These are phyloP conservation scores for Globisporangium cederbergense DNA, from an alignment of 352 stramenopile genomes.

Conservation along the genomic window DNA sequence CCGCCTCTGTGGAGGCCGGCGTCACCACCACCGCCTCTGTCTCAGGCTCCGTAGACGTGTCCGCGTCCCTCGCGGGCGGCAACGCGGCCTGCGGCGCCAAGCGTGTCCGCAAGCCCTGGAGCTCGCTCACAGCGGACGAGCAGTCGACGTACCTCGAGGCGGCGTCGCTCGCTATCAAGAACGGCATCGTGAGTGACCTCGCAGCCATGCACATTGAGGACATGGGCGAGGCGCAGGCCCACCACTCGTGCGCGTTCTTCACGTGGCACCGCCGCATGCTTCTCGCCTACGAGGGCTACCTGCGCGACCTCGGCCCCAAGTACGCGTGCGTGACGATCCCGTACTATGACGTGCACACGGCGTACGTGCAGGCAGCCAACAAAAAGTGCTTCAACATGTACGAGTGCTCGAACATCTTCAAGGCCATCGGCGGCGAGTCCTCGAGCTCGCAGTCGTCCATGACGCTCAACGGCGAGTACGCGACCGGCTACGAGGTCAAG, in stretches of 20 bases:
- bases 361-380: constrained; percentile 44
- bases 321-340: constrained; percentile 69
- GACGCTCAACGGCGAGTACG: constrained; percentile 27
- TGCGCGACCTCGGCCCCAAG: constrained; percentile 49
- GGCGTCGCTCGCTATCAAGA: constrained; percentile 31
- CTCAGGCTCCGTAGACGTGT: neutral
- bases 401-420: constrained; percentile 62
- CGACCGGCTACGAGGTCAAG: constrained; percentile 29
- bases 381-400: constrained; percentile 55
- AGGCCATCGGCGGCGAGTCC: constrained; percentile 12
- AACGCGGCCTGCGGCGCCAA: constrained; percentile 36
- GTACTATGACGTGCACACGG: constrained; percentile 76
- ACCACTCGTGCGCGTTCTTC: constrained; percentile 61
- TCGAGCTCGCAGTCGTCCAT: constrained; percentile 15
- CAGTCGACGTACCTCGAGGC: constrained; percentile 60
- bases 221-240: constrained; percentile 40
- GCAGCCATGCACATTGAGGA: constrained; percentile 44
- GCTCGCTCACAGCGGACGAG: constrained; percentile 32
- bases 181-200: constrained; percentile 48
- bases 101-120: constrained; percentile 58
- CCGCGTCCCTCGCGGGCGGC: constrained; percentile 31
- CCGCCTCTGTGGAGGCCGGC: neutral
- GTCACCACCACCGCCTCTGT: no score
- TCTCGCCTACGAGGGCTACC: constrained; percentile 56
- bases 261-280: constrained; percentile 64